phyloP scores from a whole-genome alignment of 305 asterid genomes.

The Fraxinus sp. region DNA sequence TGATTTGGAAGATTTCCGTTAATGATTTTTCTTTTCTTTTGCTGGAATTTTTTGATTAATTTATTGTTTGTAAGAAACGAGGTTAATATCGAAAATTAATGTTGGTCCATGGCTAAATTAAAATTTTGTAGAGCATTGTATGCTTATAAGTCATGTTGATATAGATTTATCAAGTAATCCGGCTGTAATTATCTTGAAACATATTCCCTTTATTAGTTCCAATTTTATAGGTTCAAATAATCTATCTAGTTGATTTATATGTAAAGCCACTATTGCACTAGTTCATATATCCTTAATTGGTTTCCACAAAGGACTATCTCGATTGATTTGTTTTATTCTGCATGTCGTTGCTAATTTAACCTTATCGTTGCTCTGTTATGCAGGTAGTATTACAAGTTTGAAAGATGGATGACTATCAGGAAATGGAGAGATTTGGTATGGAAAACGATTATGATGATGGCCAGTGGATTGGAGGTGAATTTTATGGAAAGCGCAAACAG shows the following conservation, averaged over 20 bases:
- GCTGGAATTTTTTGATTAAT: not conserved
- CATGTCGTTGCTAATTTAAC: not conserved
- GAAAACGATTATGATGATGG: constrained; percentile 82
- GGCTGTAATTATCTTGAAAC: not conserved
- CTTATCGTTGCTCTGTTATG: not conserved
- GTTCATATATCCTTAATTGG: not conserved
- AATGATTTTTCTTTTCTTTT: not conserved
- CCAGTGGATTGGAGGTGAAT: constrained; percentile 75
- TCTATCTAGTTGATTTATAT: not conserved
- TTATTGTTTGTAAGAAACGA: not conserved
- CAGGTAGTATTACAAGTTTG: not conserved
- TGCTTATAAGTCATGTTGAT: not conserved
- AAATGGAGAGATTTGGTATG: constrained; percentile 77
- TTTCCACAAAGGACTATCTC: not conserved
- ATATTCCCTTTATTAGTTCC: not conserved
- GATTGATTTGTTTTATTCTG: not conserved
- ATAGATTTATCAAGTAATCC: not conserved
- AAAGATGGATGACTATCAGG: constrained; percentile 72
- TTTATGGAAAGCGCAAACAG: constrained; percentile 53
- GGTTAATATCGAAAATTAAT: not conserved
- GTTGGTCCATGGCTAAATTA: not conserved
- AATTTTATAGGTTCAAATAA: not conserved
- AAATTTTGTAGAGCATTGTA: not conserved
- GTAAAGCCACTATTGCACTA: not conserved
- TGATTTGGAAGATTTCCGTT: not conserved